Evolutionary conservation across 1,139 yeast genomes (phyloP), one percentile per base, ranked within the genome.

Genomic region (Lodderomyces margitis): DNA sequence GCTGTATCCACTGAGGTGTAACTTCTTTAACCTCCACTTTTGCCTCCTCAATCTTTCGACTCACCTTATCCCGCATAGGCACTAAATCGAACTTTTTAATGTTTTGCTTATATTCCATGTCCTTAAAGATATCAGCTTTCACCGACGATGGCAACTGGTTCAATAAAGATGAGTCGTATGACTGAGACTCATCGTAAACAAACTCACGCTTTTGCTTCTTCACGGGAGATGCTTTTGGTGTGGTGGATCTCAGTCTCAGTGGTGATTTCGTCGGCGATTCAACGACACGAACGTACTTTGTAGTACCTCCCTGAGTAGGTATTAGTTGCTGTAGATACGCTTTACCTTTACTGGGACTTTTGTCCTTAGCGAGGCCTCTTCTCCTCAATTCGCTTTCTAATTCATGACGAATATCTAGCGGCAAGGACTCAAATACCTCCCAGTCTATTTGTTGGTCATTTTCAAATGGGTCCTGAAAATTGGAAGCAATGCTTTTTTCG

Each of bases 341-440:
- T 47, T 62, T 70, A 5, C 38, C 28, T 21, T 41, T 41, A 44
- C 39, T 36, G 46, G 61, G 47, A 48, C 54, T 49, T 15, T 12
- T 46, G 1, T 51, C 48, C 2, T 50, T 44, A 40, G 41, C 40
- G 42, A 53, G 45, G n/a, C 71, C 71, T 19, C 75, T 55, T 17
- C 71, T 52, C 3, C 60, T 48, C 31, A 79, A 50, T 46, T 81
- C 85, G 2, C 53, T 52, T 44, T 62, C 64, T 5, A 81, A 51
- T 46, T 81, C 87, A 3, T 57, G 47, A 46, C 73, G 74, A 1
- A 81, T 72, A 5, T 74, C 77, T n/a, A 45, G 41, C 0, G 87
- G 87, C 5, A 81, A 55, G n/a, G 65, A 66, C 9, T 74, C 61
- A 50, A 80, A 78, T 0, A 79, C 78, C 1, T 73, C 76, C 75